Conservation (phyloP, 805 yeast genomes). For the Metschnikowia hibisci region DNA sequence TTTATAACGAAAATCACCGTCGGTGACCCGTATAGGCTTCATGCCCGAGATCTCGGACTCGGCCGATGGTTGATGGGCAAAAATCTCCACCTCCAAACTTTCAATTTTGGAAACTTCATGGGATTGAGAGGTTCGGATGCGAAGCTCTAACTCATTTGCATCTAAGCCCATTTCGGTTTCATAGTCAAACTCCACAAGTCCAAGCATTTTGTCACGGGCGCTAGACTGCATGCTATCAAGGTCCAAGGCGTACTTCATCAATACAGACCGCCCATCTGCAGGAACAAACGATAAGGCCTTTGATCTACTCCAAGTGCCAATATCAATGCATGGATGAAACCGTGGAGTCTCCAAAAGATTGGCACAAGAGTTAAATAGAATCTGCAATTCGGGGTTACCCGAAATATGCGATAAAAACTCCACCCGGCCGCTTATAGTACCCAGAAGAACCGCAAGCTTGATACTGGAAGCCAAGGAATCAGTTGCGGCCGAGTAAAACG, state of each 20-base stretch:
- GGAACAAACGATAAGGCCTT: constrained; percentile 69
- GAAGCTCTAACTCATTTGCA: constrained; percentile 61
- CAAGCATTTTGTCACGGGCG: constrained; percentile 30
- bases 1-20: constrained; percentile 67
- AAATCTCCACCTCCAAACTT: constrained; percentile 26
- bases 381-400: constrained; percentile 69
- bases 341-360: constrained; percentile 53
- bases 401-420: constrained; percentile 65
- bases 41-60: constrained; percentile 30
- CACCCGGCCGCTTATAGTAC: constrained; percentile 59
- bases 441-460: constrained; percentile 40
- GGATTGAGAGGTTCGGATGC: constrained; percentile 39
- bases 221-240: constrained; percentile 28
- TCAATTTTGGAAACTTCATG: constrained; percentile 33
- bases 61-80: constrained; percentile 13
- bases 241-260: constrained; percentile 64
- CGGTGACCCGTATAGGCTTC: constrained; percentile 60
- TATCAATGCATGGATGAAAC: constrained; percentile 67
- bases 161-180: constrained; percentile 49
- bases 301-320: constrained; percentile 48
- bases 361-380: constrained; percentile 46
- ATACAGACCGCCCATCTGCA: constrained; percentile 72
- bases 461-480: constrained; percentile 15
- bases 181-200: constrained; percentile 54
- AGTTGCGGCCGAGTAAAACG: constrained; percentile 20